Conservation (phyloP, 2,329 filamentous ascomycete genomes). For the Diaporthe batatas region DNA sequence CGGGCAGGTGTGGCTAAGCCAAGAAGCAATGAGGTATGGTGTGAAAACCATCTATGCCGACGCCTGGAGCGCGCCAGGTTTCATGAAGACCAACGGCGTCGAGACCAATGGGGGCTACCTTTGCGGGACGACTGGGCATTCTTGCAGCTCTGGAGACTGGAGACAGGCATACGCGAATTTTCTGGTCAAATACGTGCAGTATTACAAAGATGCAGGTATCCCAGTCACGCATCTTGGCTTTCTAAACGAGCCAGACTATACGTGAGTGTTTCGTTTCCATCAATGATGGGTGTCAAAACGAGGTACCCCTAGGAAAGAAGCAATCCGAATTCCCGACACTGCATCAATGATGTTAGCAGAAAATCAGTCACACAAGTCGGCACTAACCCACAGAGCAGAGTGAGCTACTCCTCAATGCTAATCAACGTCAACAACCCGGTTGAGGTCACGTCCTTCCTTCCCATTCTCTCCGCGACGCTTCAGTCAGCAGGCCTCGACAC, state of each 20-base stretch:
- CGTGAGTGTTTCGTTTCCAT: slow-evolving; percentile 41
- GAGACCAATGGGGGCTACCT: slow-evolving; percentile 60
- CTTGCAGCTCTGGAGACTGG: slow-evolving; percentile 59
- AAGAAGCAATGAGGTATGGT: slow-evolving; percentile 54
- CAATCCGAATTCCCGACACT: neutral
- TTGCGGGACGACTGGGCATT: slow-evolving; percentile 57
- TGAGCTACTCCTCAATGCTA: slow-evolving; percentile 61
- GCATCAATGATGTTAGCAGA: neutral
- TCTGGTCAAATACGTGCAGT: slow-evolving; percentile 61
- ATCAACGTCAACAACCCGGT: slow-evolving; percentile 90
- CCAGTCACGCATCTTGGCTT: slow-evolving; percentile 61
- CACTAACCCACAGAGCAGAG: slow-evolving; percentile 40
- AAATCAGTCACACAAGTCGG: neutral
- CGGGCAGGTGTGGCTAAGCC: slow-evolving; percentile 58
- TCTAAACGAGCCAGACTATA: slow-evolving; percentile 61
- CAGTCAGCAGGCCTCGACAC: slow-evolving; percentile 49
- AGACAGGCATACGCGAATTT: slow-evolving; percentile 63
- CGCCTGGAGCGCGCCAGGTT: slow-evolving; percentile 64
- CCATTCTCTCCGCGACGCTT: slow-evolving; percentile 59
- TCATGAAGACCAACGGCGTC: slow-evolving; percentile 64
- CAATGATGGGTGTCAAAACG: too few species aligned
- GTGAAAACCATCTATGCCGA: slow-evolving; percentile 61
- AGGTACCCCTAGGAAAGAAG: neutral
- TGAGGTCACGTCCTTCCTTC: slow-evolving; percentile 68
- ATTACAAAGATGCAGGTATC: slow-evolving; percentile 59